A percentile compares a stretch with the other conserved stretches of the same genome.
Conservation (phyloP, 306 rosid genomes). For the Vigna mungo region DNA sequence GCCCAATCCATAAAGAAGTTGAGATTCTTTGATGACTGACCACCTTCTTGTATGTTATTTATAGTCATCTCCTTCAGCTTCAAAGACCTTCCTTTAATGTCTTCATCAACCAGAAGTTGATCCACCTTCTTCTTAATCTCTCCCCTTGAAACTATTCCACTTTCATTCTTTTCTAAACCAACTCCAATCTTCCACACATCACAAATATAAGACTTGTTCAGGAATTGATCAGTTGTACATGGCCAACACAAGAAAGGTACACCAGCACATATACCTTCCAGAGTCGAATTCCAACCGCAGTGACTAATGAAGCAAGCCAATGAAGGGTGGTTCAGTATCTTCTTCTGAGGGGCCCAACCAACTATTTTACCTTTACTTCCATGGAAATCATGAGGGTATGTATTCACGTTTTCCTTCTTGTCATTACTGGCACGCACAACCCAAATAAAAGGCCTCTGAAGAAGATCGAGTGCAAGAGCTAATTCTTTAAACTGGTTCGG, state of each 20-base stretch:
- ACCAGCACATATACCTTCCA: slow-evolving; percentile 50
- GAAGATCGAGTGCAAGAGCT: slow-evolving; percentile 46
- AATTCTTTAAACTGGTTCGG: slow-evolving; percentile 45
- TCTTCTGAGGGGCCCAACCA: slow-evolving; percentile 53
- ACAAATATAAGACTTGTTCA: slow-evolving; percentile 38
- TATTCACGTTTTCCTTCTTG: slow-evolving; percentile 8
- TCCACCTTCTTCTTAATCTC: slow-evolving; percentile 43
- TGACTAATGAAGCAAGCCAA: slow-evolving; percentile 62
- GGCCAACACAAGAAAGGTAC: slow-evolving; percentile 57
- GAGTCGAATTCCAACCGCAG: slow-evolving; percentile 61
- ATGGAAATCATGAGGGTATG: slow-evolving; percentile 41
- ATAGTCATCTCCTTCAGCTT: background rate
- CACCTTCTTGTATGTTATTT: background rate
- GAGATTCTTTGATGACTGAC: slow-evolving; percentile 1
- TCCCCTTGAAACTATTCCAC: slow-evolving; percentile 30
- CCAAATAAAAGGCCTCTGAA: slow-evolving; percentile 46
- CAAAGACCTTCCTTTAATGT: background rate
- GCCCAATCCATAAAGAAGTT: background rate
- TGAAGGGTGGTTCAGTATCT: slow-evolving; percentile 44
- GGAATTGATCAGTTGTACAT: slow-evolving; percentile 9
- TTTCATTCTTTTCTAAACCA: slow-evolving; percentile 39
- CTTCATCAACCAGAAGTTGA: background rate
- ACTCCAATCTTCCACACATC: slow-evolving; percentile 50
- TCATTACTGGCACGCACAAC: slow-evolving; percentile 32
- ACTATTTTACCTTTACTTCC: slow-evolving; percentile 47